Conservation (phyloP, 306 rosid species). For the Casuarina cunninghamiana region DNA sequence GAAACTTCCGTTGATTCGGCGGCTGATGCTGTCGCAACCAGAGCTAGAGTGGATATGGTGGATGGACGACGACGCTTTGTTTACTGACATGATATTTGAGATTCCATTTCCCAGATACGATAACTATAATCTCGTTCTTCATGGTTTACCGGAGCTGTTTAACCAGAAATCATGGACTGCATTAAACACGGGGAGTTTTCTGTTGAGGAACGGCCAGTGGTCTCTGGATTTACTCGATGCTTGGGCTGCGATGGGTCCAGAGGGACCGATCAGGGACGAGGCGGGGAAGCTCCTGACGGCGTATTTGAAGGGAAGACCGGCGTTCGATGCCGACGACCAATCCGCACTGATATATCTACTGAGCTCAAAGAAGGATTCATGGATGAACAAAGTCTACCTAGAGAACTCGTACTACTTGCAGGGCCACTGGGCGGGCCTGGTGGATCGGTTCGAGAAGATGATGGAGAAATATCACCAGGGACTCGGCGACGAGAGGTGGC, state of each 20-base stretch:
- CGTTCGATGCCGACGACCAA: constrained; percentile 96
- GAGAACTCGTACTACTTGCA: constrained; percentile 94
- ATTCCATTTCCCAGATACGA: constrained; percentile 69
- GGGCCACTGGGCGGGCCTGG: constrained; percentile 97
- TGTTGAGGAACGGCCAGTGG: constrained; percentile 93
- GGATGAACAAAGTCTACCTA: constrained; percentile 90
- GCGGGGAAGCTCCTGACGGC: constrained; percentile 89
- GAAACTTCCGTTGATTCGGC: constrained; percentile 82
- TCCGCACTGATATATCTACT: constrained; percentile 86
- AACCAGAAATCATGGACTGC: constrained; percentile 98
- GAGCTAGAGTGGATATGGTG: constrained; percentile 99
- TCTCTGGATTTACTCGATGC: constrained; percentile 91
- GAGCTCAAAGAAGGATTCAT: constrained; percentile 74
- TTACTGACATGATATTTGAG: constrained; percentile 89
- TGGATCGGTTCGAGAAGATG: constrained; percentile 95
- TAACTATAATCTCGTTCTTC: constrained; percentile 71
- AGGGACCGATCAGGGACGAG: constrained; percentile 76
- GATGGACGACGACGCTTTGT: constrained; percentile 99
- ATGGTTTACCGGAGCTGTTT: constrained; percentile 91
- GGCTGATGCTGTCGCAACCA: constrained; percentile 87
- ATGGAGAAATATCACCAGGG: constrained; percentile 91
- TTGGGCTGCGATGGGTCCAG: constrained; percentile 99
- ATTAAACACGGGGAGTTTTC: constrained; percentile 81
- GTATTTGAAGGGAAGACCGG: constrained; percentile 87
- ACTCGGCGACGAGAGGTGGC: constrained; percentile 97